Base-by-base conservation (phyloP, 1,139 yeast species). In the Taiozyma onychis region DNA sequence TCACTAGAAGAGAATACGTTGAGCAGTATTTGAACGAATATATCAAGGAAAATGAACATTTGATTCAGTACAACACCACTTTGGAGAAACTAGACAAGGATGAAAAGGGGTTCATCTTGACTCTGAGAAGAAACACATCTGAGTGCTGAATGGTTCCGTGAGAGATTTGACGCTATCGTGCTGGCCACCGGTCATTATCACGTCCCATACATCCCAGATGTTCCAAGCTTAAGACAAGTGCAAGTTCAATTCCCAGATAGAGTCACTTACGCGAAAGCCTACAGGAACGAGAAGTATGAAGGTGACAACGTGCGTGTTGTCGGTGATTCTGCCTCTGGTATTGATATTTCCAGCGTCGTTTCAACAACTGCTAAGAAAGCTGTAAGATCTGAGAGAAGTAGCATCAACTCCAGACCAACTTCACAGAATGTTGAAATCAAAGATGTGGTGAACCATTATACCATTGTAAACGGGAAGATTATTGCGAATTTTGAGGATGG, bases 151-250 rank as follows among this genome's bases (percentile, higher is more conserved):
- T 77, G 77, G 81, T 74, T 65, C 54, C 66, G 61, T 34, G 69
- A 72, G 44, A 63, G 63, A 22, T 80, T 72, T 57, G 83, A 79
- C 61, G 74, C 75, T n/a, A 71, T 79, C 4, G 72, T 79, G 5
- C 65, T 78, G 11, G 77, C 83, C 1, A 73, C 75, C 44, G 85
- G 85, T 18, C 84, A 80, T 58, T 80, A 77, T 59, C 73, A 75
- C 26, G 72, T 73, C 5, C 84, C 84, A 2, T 69, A 59, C 48
- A 67, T 77, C 39, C 85, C 85, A 2, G 56, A 62, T 13, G 68
- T 75, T 18, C 66, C 70, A 3, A 81, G 81, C 0, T 61, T 76
- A 44, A 57, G 55, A 2, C 67, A 66, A 45, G 63, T 72, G 4
- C 43, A 39, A 39, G 55, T 58, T 6, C 59, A 60, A 22, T 59